Percentiles rank a stretch among this genome's conserved stretches.
These are phyloP conservation scores for Dipodascus geniculatus DNA, from an alignment of 805 yeast species.

Conservation along the genomic window DNA sequence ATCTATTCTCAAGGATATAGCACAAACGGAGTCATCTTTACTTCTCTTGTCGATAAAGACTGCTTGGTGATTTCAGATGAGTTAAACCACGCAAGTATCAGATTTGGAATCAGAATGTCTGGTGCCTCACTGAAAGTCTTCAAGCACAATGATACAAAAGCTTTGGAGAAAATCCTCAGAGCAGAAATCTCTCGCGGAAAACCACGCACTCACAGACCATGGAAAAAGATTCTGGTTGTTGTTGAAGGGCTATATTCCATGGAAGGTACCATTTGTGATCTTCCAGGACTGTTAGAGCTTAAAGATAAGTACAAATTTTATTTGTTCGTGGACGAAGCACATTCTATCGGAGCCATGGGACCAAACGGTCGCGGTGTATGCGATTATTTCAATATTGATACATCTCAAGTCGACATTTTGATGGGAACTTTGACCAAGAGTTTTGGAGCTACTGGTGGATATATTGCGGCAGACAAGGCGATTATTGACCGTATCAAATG, in stretches of 20 bases:
- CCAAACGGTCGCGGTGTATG: constrained; percentile 90
- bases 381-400: constrained; percentile 77
- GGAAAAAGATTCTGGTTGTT: constrained; percentile 68
- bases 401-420: constrained; percentile 65
- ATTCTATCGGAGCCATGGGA: constrained; percentile 96
- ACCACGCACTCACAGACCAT: constrained; percentile 90
- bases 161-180: constrained; percentile 62
- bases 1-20: constrained; percentile 92
- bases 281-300: constrained; percentile 62
- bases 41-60: constrained; percentile 72
- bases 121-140: constrained; percentile 90
- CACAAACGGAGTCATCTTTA: constrained; percentile 81
- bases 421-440: constrained; percentile 98
- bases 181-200: constrained; percentile 89
- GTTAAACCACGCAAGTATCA: constrained; percentile 87
- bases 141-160: constrained; percentile 82
- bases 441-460: constrained; percentile 98
- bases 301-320: constrained; percentile 80
- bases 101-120: constrained; percentile 86
- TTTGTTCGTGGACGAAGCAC: constrained; percentile 93
- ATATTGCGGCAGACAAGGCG: constrained; percentile 61
- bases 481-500: constrained; percentile 66
- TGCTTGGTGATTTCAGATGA: constrained; percentile 91
- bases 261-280: constrained; percentile 70
- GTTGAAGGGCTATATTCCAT: constrained; percentile 82